These are phyloP conservation scores for Plenodomus tracheiphilus DNA, from an alignment of 2,329 filamentous ascomycete genomes.

Conservation along the genomic window DNA sequence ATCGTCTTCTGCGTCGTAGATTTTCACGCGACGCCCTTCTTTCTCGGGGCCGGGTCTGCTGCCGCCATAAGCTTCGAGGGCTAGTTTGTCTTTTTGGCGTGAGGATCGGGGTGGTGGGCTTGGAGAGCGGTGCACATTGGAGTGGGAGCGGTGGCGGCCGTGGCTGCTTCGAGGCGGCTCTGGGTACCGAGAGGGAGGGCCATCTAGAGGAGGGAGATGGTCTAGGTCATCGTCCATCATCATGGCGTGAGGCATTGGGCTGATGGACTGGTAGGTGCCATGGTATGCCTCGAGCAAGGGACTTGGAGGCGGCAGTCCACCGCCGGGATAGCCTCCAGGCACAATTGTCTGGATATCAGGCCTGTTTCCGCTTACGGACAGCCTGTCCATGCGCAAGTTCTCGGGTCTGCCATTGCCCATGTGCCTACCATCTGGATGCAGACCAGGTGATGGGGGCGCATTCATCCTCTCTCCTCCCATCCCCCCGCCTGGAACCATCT, in stretches of 20 bases:
- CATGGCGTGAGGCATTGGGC: constrained; percentile 86
- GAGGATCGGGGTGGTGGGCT: constrained; percentile 24
- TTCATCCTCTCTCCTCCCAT: constrained; percentile 22
- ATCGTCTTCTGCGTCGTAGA: constrained; percentile 83
- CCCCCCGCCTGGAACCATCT: constrained; percentile 46
- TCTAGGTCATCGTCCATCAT: constrained; percentile 61
- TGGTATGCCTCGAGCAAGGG: constrained; percentile 90
- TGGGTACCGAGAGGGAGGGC: constrained; percentile 15
- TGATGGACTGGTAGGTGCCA: constrained; percentile 91
- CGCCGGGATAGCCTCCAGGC: constrained; percentile 31
- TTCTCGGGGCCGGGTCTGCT: constrained; percentile 21
- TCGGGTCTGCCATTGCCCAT: constrained; percentile 33
- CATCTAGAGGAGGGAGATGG: constrained; percentile 41
- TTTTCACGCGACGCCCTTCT: constrained; percentile 64
- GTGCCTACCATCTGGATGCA: constrained; percentile 39
- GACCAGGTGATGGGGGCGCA: constrained; percentile 36
- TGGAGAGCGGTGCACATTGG: constrained; percentile 37
- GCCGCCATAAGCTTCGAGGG: constrained; percentile 29
- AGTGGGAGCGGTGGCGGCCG: constrained; percentile 34
- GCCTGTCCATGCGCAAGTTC: constrained; percentile 51
- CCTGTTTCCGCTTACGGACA: constrained; percentile 53
- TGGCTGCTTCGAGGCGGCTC: constrained; percentile 31
- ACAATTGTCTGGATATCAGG: constrained; percentile 46
- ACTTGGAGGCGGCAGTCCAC: constrained; percentile 67
- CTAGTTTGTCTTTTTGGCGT: constrained; percentile 38